Conservation (phyloP, 73 alveolate genomes). For the Uronychia setigera region DNA sequence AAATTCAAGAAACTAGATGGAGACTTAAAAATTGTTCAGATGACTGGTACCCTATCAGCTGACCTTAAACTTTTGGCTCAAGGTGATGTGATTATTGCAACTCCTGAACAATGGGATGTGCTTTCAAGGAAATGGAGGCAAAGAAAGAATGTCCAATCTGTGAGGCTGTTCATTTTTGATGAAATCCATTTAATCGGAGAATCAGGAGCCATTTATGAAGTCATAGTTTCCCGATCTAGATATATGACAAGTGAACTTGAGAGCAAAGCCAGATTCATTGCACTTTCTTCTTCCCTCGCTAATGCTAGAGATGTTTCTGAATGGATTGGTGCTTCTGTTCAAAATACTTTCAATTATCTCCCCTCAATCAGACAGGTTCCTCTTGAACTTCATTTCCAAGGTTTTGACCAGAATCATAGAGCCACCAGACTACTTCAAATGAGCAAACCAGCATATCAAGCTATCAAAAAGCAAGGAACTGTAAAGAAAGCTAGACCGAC, state of each 20-base stretch:
- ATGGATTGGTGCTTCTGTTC: slow-evolving; percentile 77
- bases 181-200: slow-evolving; percentile 84
- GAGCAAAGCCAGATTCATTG: slow-evolving; percentile 82
- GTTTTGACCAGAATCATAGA: slow-evolving; percentile 83
- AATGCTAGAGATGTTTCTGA: slow-evolving; percentile 91
- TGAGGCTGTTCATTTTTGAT: slow-evolving; percentile 81
- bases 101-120: slow-evolving; percentile 91
- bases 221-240: slow-evolving; percentile 88
- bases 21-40: slow-evolving; percentile 52
- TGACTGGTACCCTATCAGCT: slow-evolving; percentile 36
- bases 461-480: slow-evolving; percentile 50
- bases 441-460: slow-evolving; percentile 77
- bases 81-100: slow-evolving; percentile 63
- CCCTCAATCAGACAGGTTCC: slow-evolving; percentile 86
- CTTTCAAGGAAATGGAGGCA: slow-evolving; percentile 83
- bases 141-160: slow-evolving; percentile 42
- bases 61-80: slow-evolving; percentile 58
- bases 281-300: slow-evolving; percentile 84
- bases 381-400: slow-evolving; percentile 74
- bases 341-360: slow-evolving; percentile 76
- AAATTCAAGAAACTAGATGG: slow-evolving; percentile 44
- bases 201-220: slow-evolving; percentile 73
- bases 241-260: slow-evolving; percentile 65
- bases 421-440: slow-evolving; percentile 76
- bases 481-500: slow-evolving; percentile 50